Base-by-base conservation (phyloP, 495 filamentous ascomycete genomes). In the Tuber brumale region DNA sequence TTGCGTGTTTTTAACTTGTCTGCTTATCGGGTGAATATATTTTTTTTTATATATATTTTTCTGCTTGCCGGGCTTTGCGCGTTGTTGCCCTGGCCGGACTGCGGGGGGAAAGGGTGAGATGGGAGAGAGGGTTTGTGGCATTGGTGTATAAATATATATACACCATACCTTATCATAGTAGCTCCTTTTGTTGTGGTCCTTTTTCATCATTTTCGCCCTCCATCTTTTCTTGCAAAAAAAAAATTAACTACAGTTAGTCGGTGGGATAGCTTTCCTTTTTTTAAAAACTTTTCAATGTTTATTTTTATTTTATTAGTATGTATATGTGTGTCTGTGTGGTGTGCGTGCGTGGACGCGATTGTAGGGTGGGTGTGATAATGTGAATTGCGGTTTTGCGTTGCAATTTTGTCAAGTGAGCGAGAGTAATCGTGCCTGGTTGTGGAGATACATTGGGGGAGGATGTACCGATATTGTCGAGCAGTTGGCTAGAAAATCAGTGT, bases 241-340 rank as follows among this genome's bases (percentile, higher is more conserved):
- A 35, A 35, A 35, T 35, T 61, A 12, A 61, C 51, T 27, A 9
- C 27, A 66, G 57, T 66, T 61, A 66, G 57, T 66, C 57, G 57
- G 57, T 31, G n/a, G 23, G 57, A 66, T 35, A 35, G 5, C 57
- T 35, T 35, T 66, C 79, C 80, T 78, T 77, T 39, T 39, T 39
- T 39, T 37, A 1, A 1, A 3, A 78, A 16, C 71, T 71, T 73
- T 79, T 46, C 77, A 45, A 57, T 44, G 48, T 77, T n/a, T 70
- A 70, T 75, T 76, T 39, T 70, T 70, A 42, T 69, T 46, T 70
- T 69, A 75, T 75, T 75, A 70, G 74, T 61, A 61, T 70, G 42
- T 57, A 35, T 66, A 66, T 66, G n/a, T 27, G 51, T 51, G 48
- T 12, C 21, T 1, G 23, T n/a, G 48, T 51, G 23, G 48, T n/a